Base-by-base conservation (phyloP, 345 rosid species). In the Melaleuca alternifolia region DNA sequence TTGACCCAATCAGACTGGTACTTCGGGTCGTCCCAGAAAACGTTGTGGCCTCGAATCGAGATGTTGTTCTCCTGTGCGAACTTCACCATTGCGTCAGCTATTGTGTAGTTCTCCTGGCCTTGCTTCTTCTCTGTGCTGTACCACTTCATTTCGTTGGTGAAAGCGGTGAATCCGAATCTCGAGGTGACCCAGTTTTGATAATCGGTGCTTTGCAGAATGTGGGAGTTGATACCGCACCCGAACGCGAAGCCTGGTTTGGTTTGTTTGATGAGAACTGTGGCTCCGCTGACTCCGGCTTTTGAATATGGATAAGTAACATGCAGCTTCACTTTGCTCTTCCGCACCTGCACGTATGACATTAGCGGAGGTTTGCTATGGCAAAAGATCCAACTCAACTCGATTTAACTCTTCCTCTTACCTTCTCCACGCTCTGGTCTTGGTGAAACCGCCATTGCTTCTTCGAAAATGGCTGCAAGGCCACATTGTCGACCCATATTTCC, bases 101-200 rank as follows among this genome's bases (percentile, higher is more conserved):
- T 30, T 0, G 95, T 93, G 84, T 95, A 96, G 92, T 96, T 92
- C 88, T 93, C 98, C 20, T 52, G 75, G 12, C 98, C 96, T 51
- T 84, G 95, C 54, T 11, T 87, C 88, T 54, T 87, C 92, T 95
- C 98, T 0, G 94, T 96, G 90, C 93, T 88, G 84, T 95, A 96
- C 99, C 99, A 96, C 82, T 95, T 96, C 98, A 96, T 96, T 88
- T 92, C 96, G 33, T 95, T 96, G 84, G 96, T 94, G 95, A 96
- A 95, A 54, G 95, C 93, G 10, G 99, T 88, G 83, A 88, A 87
- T 84, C 84, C 91, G 91, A 95, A 96, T 89, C 97, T 92, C 6
- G 97, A 93, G 24, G 94, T 86, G 15, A 96, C 95, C 99, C 99
- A 96, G 11, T 91, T 44, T 46, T 89, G 94, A 86, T 95, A 96